These are phyloP conservation scores for Lentinula sp. DNA, from an alignment of 768 basidiomycete genomes.

Conservation along the genomic window DNA sequence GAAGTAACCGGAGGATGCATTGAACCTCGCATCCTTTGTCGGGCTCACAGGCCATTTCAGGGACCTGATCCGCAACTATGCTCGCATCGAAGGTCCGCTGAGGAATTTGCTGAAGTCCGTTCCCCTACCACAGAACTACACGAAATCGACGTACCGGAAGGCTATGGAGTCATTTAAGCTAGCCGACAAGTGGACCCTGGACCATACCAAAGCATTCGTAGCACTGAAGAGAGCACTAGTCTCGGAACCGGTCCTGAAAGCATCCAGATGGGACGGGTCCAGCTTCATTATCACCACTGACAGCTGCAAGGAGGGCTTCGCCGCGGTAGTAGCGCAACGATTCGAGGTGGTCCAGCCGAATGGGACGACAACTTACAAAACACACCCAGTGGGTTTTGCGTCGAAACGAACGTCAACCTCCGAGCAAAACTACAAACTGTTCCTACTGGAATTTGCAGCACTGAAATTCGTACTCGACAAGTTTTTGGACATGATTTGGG, in stretches of 20 bases:
- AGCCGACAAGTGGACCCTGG: conserved; percentile 16
- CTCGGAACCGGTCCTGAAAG: conserved; percentile 23
- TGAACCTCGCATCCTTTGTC: conserved; percentile 12
- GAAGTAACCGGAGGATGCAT: conserved; percentile 4
- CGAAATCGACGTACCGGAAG: background rate
- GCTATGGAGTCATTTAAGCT: background rate
- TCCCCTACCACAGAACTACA: background rate
- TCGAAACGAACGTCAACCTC: conserved; percentile 22
- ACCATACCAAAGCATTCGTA: background rate
- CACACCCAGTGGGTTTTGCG: conserved; percentile 22
- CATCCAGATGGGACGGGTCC: conserved; percentile 24
- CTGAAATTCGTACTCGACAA: conserved; percentile 24
- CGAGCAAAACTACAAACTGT: background rate
- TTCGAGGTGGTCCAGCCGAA: conserved; percentile 10
- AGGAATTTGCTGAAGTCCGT: conserved; percentile 11
- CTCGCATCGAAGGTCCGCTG: too few relatives aligned
- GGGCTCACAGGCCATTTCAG: too few relatives aligned
- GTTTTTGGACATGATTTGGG: conserved; percentile 18
- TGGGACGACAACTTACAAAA: conserved; percentile 11
- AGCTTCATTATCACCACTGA: conserved; percentile 26
- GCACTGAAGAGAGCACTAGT: conserved; percentile 23
- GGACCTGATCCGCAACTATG: too few relatives aligned
- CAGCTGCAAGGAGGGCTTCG: conserved; percentile 5
- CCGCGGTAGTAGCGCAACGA: conserved; percentile 18
- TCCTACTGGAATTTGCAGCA: conserved; percentile 26